Evolutionary conservation across 2,329 filamentous ascomycete genomes (phyloP), one percentile per base, ranked within the genome.

Genomic region (Hymenoscyphus salicellus): DNA sequence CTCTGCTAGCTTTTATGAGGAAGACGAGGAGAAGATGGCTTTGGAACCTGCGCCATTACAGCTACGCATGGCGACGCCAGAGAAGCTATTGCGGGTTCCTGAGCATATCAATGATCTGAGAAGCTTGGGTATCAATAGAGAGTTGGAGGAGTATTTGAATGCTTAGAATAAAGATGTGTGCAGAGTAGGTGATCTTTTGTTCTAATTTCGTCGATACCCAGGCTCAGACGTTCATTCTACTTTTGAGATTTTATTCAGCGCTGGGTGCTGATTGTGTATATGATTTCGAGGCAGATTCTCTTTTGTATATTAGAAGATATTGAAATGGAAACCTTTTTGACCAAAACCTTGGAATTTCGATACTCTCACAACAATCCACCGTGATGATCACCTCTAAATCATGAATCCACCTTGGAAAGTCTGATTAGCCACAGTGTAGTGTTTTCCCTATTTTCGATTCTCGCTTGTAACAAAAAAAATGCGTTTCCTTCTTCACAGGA

Each of bases 21-120:
- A 52, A 1, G 65, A 52, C n/a, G 41, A 60, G 3, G 55, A 58
- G 5, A 33, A 66, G 26, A 49, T 38, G 30, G 43, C 43, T 6
- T 16, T 68, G 38, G 63, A 63, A 17, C 69, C 69, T 28, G 64
- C 63, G 17, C 68, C 69, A 33, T 36, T 71, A 8, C 38, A 59
- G 17, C 20, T 69, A 6, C 55, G 59, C 32, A 66, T 63, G 38
- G 3, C 23, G 8, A 43, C 36, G 2, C 23, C 46, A 26, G 68
- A 65, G 26, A 46, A 65, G 16, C 43, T 11, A 3, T 8, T 23
- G 2, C 20, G 28, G 32, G 14, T 38, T 43, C 30, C 33, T 49
- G 14, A 46, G 16, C 20, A 38, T 16, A 58, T 41, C 2, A 26
- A 41, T 2, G 26, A 14, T 5, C 46, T 52, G 7, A 6, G 8